Evolutionary conservation across 768 basidiomycete genomes (phyloP).

Genomic region (Suillus lakei): DNA sequence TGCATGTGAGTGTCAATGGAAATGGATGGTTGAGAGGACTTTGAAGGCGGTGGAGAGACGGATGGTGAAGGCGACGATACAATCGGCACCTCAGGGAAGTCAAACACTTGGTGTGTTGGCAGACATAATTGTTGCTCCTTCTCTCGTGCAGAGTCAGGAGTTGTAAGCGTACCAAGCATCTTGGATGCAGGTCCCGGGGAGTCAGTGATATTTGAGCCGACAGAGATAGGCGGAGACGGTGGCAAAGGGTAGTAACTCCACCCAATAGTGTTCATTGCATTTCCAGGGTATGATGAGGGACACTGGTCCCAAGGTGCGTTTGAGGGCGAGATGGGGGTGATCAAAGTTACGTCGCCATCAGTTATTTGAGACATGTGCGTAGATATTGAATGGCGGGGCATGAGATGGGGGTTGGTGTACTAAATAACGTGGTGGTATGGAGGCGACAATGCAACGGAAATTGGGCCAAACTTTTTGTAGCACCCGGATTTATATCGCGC

Average conservation of each 20-base stretch:
- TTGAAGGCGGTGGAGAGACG: constrained; percentile 32
- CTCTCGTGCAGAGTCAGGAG: constrained; percentile 48
- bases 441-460: constrained; percentile 20
- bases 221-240: constrained; percentile 53
- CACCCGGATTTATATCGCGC: constrained; percentile 37
- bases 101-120: constrained; percentile 76
- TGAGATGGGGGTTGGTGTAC: constrained; percentile 15
- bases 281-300: constrained; percentile 39
- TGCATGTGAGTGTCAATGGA: constrained; percentile 34
- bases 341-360: constrained; percentile 59
- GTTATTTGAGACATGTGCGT: constrained; percentile 63
- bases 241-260: constrained; percentile 55
- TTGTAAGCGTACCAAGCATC: constrained; percentile 57
- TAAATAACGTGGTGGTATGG: constrained; percentile 14
- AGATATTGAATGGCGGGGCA: constrained; percentile 36
- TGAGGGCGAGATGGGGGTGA: constrained; percentile 49
- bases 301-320: constrained; percentile 56
- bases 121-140: constrained; percentile 59
- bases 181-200: constrained; percentile 50
- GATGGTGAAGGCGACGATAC: constrained; percentile 41
- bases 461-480: constrained; percentile 21
- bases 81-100: constrained; percentile 48
- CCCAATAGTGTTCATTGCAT: constrained; percentile 43
- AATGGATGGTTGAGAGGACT: constrained; percentile 39
- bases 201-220: constrained; percentile 46